Evolutionary conservation across 148 eudicot species (phyloP), one percentile per base, ranked within the genome.

Genomic region (Rhododendron ferrugineum): DNA sequence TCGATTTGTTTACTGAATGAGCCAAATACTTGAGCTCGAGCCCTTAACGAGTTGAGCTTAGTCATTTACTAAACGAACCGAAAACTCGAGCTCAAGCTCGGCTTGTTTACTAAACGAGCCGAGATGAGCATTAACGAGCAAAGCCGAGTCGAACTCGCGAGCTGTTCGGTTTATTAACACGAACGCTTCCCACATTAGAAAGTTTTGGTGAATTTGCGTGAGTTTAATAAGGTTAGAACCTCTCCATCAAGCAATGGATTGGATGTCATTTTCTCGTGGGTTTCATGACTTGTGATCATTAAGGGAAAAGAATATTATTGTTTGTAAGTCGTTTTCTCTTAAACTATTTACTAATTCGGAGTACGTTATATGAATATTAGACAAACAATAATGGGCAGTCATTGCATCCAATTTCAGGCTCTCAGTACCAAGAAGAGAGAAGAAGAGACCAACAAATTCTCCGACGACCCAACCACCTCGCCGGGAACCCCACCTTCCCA

Each of bases 401-500:
- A 46, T 15, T 16, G 58, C 1, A 1, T 54, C 7, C 60, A 54
- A 54, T 54, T 62, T 50, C 86, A 91, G 92, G 84, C 80, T 64
- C 89, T 91, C 6, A 82, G 87, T 52, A 76, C 49, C 60, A 86
- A 86, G 85, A 89, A 91, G 79, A 86, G 79, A 77, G 91, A 91
- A 60, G 91, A 82, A 76, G 84, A 85, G 34, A 28, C 37, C 18
- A 4, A 15, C 10, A 86, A 74, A 16, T 11, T 6, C 6, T 10
- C 52, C 49, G 89, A 88, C 3, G 87, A 83, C 37, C 83, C 86
- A 68, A 84, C 86, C 13, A 88, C 87, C 16, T 84, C 87, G n/a
- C 87, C 90, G 10, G 47, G 79, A 64, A 81, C 73, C 4, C 56
- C 78, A 22, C n/a, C 5, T 54, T 64, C n/a, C 20, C 83, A 76